A percentile compares a stretch with the other conserved stretches of the same genome.
Evolutionary conservation across 192 early-diverging fungal genomes (phyloP).

Genomic region (Coemansia umbellata): DNA sequence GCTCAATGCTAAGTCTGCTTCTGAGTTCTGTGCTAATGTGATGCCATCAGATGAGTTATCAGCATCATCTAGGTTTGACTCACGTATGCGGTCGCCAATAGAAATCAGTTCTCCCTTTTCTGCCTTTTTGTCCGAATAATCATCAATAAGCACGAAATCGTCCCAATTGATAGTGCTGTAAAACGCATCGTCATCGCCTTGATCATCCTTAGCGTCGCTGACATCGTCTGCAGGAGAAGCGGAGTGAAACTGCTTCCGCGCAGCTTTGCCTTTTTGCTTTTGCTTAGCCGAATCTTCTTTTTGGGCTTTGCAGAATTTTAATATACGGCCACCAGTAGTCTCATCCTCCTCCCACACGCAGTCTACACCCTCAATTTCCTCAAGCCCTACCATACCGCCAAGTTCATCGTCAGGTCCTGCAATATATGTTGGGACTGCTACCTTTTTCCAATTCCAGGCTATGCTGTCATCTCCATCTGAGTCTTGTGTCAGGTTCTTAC

Average conservation of each 20-base stretch:
- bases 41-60: not conserved
- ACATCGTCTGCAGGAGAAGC: not conserved
- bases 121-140: slow-evolving; percentile 67
- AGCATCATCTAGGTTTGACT: slow-evolving; percentile 9
- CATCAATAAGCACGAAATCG: slow-evolving; percentile 72
- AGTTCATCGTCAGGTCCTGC: slow-evolving; percentile 60
- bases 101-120: slow-evolving; percentile 32
- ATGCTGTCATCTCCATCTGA: slow-evolving; percentile 17
- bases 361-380: slow-evolving; percentile 84
- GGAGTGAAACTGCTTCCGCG: not conserved
- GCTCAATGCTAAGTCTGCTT: too few species aligned
- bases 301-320: slow-evolving; percentile 58
- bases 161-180: slow-evolving; percentile 30
- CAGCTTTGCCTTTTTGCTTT: too few species aligned
- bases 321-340: slow-evolving; percentile 56
- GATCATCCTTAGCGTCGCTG: slow-evolving; percentile 7
- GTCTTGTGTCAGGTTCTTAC: not conserved
- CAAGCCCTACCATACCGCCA: slow-evolving; percentile 80
- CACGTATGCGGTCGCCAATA: slow-evolving; percentile 31
- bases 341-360: slow-evolving; percentile 65
- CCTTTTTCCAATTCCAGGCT: slow-evolving; percentile 60
- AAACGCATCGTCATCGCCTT: slow-evolving; percentile 7
- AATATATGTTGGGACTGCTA: slow-evolving; percentile 47
- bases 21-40: too few species aligned
- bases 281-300: not conserved